phyloP scores from a whole-genome alignment of 148 eudicot species.

The Polygonum aviculare region DNA sequence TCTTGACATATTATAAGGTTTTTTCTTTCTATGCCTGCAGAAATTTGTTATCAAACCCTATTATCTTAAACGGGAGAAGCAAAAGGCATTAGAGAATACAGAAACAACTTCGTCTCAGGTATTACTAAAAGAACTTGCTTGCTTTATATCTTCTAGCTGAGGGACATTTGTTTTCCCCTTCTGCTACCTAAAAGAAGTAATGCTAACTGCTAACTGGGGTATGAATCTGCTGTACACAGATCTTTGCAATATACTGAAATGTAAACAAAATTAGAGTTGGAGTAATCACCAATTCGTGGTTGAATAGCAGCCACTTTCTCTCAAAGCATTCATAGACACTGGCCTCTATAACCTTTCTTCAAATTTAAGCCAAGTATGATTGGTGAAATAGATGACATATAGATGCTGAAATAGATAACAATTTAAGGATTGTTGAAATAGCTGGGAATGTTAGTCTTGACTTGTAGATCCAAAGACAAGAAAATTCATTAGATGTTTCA shows the following conservation, averaged over 20 bases:
- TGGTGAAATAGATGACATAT: background rate
- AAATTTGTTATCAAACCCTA: constrained; percentile 69
- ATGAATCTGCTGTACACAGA: background rate
- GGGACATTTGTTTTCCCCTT: background rate
- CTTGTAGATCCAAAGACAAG: background rate
- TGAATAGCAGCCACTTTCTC: background rate
- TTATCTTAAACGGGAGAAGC: constrained; percentile 70
- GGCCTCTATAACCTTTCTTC: background rate
- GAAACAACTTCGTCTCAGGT: constrained; percentile 77
- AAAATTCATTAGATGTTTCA: background rate
- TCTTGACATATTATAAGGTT: background rate
- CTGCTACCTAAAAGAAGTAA: background rate
- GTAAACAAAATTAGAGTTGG: background rate
- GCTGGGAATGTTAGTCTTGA: background rate
- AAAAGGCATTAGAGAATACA: constrained; percentile 54
- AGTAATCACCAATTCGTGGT: background rate
- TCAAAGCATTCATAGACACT: background rate
- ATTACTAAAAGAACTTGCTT: constrained; percentile 7
- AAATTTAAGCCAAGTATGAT: background rate
- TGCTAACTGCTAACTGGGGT: background rate
- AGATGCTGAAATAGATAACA: background rate
- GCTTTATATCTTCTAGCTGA: background rate
- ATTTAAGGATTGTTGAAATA: background rate
- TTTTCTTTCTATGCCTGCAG: constrained; percentile 38
- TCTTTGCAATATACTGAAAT: background rate